Evolutionary conservation across 352 stramenopile species (phyloP).

Genomic region (Peronospora destructor): DNA sequence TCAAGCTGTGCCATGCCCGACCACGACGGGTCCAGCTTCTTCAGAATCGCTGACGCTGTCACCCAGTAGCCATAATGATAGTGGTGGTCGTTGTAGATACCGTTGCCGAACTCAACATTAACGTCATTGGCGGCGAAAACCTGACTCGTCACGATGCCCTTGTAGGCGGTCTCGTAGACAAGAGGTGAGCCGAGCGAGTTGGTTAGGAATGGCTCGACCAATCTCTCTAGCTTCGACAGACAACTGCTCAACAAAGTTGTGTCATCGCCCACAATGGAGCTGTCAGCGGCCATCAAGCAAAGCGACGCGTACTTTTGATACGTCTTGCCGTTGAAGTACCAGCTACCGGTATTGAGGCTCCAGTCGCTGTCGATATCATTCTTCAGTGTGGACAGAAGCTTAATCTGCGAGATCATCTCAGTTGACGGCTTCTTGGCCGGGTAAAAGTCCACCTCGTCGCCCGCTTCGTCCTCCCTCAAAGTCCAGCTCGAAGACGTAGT

Average conservation of each 20-base stretch:
- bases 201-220: conserved; percentile 54
- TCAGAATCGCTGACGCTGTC: conserved; percentile 54
- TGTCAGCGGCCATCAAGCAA: conserved; percentile 61
- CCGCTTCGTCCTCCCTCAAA: conserved; percentile 44
- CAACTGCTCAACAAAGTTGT: conserved; percentile 44
- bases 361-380: conserved; percentile 54
- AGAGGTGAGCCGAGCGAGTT: conserved; percentile 54
- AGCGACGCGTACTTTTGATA: conserved; percentile 80
- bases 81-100: conserved; percentile 81
- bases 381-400: conserved; percentile 36
- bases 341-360: conserved; percentile 41
- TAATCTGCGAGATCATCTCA: conserved; percentile 31
- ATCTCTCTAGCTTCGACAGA: conserved; percentile 45
- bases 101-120: conserved; percentile 71
- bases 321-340: conserved; percentile 74
- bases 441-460: conserved; percentile 56
- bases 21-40: conserved; percentile 59
- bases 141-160: conserved; percentile 49
- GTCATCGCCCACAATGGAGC: conserved; percentile 41
- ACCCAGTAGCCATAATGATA: conserved; percentile 84
- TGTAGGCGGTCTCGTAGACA: conserved; percentile 68
- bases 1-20: conserved; percentile 50
- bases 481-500: conserved; percentile 39
- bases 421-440: conserved; percentile 34
- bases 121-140: conserved; percentile 47